Evolutionary conservation across 805 yeast genomes (phyloP).

Genomic region (Sugiyamaella valdiviana): DNA sequence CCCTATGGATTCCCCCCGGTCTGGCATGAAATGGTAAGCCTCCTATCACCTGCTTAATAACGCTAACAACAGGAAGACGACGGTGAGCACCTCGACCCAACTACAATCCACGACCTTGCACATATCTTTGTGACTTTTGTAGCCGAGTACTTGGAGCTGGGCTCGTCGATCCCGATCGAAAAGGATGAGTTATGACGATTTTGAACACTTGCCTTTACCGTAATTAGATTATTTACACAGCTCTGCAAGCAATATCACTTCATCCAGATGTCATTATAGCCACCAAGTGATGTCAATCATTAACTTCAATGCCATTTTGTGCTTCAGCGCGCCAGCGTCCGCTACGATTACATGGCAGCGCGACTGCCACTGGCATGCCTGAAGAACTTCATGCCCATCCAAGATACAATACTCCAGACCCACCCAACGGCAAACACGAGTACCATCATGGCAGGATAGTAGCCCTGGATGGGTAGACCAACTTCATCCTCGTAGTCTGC

Average conservation of each 20-base stretch:
- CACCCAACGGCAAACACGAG: slow-evolving; percentile 39
- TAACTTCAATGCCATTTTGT: too few species aligned
- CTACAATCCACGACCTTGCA: slow-evolving; percentile 43
- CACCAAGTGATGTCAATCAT: too few species aligned
- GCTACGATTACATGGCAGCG: not conserved
- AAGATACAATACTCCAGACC: slow-evolving; percentile 68
- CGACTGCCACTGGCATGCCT: slow-evolving; percentile 67
- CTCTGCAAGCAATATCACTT: too few species aligned
- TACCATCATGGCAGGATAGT: slow-evolving; percentile 33
- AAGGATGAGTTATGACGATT: slow-evolving; percentile 9
- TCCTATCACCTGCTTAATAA: not conserved
- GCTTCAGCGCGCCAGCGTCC: too few species aligned
- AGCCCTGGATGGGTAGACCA: slow-evolving; percentile 37
- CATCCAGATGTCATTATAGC: too few species aligned
- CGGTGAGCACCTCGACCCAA: slow-evolving; percentile 37
- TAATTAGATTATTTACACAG: too few species aligned
- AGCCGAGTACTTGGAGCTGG: slow-evolving; percentile 28
- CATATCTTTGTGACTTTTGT: slow-evolving; percentile 37
- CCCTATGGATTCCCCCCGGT: slow-evolving; percentile 44
- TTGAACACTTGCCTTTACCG: too few species aligned
- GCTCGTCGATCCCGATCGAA: slow-evolving; percentile 1
- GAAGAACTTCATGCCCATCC: slow-evolving; percentile 77
- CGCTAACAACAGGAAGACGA: slow-evolving; percentile 32
- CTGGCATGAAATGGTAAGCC: slow-evolving; percentile 44
- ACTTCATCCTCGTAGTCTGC: slow-evolving; percentile 23